These are phyloP conservation scores for Saksenaea oblongispora DNA, from an alignment of 371 early-diverging fungal genomes.

Conservation along the genomic window DNA sequence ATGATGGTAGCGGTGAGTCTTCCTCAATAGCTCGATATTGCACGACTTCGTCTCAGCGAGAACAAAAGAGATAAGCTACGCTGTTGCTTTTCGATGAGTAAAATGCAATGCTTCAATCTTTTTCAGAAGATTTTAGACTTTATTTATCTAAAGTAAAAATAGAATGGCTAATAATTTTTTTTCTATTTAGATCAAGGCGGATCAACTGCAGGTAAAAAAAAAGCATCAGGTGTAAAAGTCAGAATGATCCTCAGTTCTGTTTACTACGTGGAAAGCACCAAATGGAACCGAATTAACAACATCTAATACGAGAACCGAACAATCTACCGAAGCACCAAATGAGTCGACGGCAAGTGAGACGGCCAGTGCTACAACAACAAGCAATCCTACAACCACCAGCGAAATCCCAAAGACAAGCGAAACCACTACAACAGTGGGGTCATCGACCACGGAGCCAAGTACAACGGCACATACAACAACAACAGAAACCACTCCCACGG, in stretches of 20 bases:
- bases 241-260: background rate
- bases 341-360: background rate
- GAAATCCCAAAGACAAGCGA: background rate
- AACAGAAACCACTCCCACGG: background rate
- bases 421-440: background rate
- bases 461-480: background rate
- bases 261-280: background rate
- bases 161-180: background rate
- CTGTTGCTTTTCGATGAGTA: background rate
- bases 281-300: background rate
- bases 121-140: background rate
- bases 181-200: background rate
- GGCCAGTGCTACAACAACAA: background rate
- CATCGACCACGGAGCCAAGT: background rate
- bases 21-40: background rate
- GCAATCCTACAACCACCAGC: background rate
- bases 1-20: background rate
- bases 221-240: too few relatives aligned
- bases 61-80: background rate
- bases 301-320: background rate
- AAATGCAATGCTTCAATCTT: background rate
- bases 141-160: background rate
- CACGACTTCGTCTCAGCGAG: background rate
- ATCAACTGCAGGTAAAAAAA: background rate
- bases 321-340: background rate